A percentile compares a stretch with the other conserved stretches of the same genome.
phyloP scores from a whole-genome alignment of 2,329 filamentous ascomycete species.

The Juglanconis juglandina region DNA sequence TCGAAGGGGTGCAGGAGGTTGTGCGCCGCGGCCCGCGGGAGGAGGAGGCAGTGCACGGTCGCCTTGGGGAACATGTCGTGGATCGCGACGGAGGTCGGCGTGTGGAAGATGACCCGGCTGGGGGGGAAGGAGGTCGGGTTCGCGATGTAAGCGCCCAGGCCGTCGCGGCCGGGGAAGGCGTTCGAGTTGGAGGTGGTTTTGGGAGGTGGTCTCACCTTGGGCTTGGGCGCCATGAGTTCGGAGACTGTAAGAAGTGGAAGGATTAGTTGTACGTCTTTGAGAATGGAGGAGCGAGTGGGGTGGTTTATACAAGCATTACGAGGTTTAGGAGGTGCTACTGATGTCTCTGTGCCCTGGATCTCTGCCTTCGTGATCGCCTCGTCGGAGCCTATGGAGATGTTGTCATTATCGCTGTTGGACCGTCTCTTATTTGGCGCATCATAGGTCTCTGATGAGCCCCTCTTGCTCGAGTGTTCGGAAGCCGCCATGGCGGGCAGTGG shows the following conservation, averaged over 20 bases:
- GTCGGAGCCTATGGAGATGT: constrained; percentile 23
- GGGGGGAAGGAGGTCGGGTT: constrained; percentile 59
- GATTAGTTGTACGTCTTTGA: constrained; percentile 13
- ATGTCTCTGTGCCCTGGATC: constrained; percentile 32
- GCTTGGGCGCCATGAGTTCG: constrained; percentile 52
- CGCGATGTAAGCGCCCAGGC: constrained; percentile 63
- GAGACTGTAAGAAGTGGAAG: constrained; percentile 35
- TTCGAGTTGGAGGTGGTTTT: constrained; percentile 22
- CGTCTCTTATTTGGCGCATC: constrained; percentile 7
- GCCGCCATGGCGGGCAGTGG: neutral
- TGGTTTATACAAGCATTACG: constrained; percentile 39
- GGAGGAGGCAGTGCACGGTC: constrained; percentile 79
- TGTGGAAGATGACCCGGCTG: constrained; percentile 61
- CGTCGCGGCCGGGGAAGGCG: constrained; percentile 49
- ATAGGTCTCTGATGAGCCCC: neutral
- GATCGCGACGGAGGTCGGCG: constrained; percentile 70
- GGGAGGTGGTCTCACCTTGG: constrained; percentile 13
- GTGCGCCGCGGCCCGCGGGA: constrained; percentile 66
- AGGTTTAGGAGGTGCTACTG: constrained; percentile 23
- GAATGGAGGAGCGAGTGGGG: neutral
- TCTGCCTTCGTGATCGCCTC: constrained; percentile 40
- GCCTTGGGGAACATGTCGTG: constrained; percentile 85
- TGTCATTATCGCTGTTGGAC: neutral
- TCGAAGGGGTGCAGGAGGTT: constrained; percentile 70
- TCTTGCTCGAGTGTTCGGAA: constrained; percentile 1